Evolutionary conservation across 345 rosid species (phyloP).

Genomic region (Linum trigynum): DNA sequence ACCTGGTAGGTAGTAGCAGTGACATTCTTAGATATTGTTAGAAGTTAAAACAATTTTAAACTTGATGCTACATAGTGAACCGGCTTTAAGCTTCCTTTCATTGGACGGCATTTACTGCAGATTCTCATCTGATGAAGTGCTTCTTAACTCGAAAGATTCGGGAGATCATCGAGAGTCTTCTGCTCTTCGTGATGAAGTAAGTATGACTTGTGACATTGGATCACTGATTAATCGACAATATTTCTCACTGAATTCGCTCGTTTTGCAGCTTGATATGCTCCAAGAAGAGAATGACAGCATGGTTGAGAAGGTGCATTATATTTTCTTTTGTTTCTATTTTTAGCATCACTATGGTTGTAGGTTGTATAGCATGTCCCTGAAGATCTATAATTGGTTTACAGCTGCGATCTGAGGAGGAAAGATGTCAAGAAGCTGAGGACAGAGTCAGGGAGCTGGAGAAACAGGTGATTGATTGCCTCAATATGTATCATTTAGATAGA

Average conservation of each 20-base stretch:
- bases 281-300: constrained; percentile 14
- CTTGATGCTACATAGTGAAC: too few relatives aligned
- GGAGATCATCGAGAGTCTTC: constrained; percentile 9
- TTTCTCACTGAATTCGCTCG: background rate
- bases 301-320: constrained; percentile 17
- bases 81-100: background rate
- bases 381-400: constrained; percentile 9
- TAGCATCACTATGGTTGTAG: background rate
- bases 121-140: constrained; percentile 17
- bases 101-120: constrained; percentile 11
- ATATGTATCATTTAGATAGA: background rate
- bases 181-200: constrained; percentile 4
- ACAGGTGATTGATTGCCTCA: constrained; percentile 13
- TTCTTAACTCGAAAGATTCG: constrained; percentile 9
- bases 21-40: background rate
- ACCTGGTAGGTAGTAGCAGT: background rate
- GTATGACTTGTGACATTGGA: background rate
- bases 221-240: background rate
- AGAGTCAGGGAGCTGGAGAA: constrained; percentile 26
- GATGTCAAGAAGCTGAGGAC: constrained; percentile 25
- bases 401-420: constrained; percentile 28
- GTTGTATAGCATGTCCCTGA: background rate
- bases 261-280: constrained; percentile 8
- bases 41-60: background rate
- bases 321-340: background rate